These are phyloP conservation scores for Candida ulmi DNA, from an alignment of 805 yeast species.

Conservation along the genomic window DNA sequence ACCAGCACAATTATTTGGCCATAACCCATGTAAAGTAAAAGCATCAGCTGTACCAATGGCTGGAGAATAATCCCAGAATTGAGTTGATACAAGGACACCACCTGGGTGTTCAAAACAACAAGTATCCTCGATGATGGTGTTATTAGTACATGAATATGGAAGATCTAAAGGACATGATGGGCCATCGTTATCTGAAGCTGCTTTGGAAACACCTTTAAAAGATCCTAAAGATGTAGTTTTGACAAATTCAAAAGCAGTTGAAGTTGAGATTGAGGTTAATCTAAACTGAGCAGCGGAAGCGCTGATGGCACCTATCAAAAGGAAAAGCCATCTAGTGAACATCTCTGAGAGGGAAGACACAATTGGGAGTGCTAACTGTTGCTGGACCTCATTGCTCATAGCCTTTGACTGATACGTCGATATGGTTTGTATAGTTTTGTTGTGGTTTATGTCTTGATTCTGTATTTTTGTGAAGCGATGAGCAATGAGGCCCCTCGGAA, in stretches of 20 bases:
- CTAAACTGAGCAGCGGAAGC: neutral
- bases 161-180: conserved; percentile 42
- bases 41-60: conserved; percentile 63
- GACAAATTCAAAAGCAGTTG: too few species aligned
- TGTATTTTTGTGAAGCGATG: too few species aligned
- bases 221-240: too few species aligned
- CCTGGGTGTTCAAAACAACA: conserved; percentile 89
- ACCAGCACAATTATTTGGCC: conserved; percentile 90
- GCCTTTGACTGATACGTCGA: too few species aligned
- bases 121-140: conserved; percentile 46
- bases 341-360: neutral
- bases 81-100: conserved; percentile 79
- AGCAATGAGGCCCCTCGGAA: too few species aligned
- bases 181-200: neutral
- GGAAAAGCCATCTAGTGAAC: neutral
- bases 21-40: conserved; percentile 80
- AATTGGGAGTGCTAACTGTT: too few species aligned
- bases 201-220: too few species aligned
- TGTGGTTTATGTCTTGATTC: too few species aligned
- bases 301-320: neutral
- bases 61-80: conserved; percentile 88
- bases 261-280: neutral
- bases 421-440: too few species aligned
- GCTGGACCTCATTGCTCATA: neutral
- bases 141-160: conserved; percentile 59